Base-by-base conservation (phyloP, 164 flowering plant species). In the Echeveria elegans region DNA sequence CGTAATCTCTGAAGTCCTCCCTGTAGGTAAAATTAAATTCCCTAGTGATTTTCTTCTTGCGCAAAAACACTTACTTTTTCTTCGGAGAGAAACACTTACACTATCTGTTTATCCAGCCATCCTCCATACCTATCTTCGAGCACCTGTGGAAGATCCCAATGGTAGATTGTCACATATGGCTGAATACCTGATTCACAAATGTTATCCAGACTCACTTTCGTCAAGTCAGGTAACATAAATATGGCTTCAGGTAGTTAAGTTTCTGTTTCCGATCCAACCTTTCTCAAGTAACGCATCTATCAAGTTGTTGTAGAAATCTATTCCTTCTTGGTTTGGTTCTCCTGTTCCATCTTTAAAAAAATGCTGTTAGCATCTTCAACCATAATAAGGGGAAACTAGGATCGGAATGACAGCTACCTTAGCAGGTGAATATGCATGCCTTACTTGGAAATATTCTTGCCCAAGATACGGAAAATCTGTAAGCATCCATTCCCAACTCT, bases 381-480 rank as follows among this genome's bases (percentile, higher is more conserved):
- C 64, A 0, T 15, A 0, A 9, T 1, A 6, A 3, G 64, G n/a
- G n/a, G n/a, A n/a, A n/a, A n/a, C n/a, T n/a, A 37, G 15, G 41
- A 18, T 63, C 15, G 6, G 65, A 32, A 31, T 30, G 65, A 32
- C 65, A 31, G 24, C 2, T 18, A 63, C 18, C 23, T 15, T n/a
- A 26, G 29, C 38, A 15, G 6, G 65, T 32, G 23, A n/a, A n/a
- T n/a, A n/a, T 30, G 16, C 11, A 19, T 15, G 26, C 63, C 82
- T 84, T 82, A 90, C 97, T 86, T 60, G 94, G 94, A 70, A 82
- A 84, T 52, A 93, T 88, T 82, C 98, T 86, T 30, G 98, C 64
- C 98, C 96, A 90, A 52, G 97, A 87, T 59, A 93, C 85, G 12
- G 98, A 93, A 71, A 90, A 88, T 75, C 96, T 81, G 73, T 90